These are phyloP conservation scores for Knufia fluminis DNA, from an alignment of 2,329 filamentous ascomycete genomes.

Conservation along the genomic window DNA sequence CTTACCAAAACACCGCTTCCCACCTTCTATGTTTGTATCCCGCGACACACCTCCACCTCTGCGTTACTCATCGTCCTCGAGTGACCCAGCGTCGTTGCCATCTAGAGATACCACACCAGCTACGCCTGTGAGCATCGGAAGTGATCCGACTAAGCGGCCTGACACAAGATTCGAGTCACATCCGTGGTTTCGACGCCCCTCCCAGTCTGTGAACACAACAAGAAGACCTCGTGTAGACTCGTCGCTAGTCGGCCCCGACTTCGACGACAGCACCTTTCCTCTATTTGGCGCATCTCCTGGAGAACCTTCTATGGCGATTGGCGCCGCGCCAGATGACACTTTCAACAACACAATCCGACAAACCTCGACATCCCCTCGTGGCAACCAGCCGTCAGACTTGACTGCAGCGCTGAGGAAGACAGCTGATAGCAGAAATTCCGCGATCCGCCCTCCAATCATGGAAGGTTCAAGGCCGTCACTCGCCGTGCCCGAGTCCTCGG, in stretches of 20 bases:
- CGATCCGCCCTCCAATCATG: conserved; percentile 12
- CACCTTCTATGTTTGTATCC: conserved; percentile 42
- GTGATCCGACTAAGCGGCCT: conserved; percentile 33
- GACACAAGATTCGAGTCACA: conserved; percentile 27
- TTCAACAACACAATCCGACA: conserved; percentile 43
- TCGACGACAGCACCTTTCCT: conserved; percentile 31
- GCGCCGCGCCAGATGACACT: conserved; percentile 47
- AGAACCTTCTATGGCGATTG: conserved; percentile 41
- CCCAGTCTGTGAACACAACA: conserved; percentile 30
- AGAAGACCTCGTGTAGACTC: conserved; percentile 32
- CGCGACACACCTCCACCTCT: conserved; percentile 43
- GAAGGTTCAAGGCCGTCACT: conserved; percentile 16
- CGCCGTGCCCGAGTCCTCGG: conserved; percentile 24
- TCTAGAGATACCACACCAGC: conserved; percentile 41
- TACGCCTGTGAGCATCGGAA: conserved; percentile 41
- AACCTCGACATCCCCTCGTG: conserved; percentile 50
- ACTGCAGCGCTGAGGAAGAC: conserved; percentile 51
- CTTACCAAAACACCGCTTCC: no score
- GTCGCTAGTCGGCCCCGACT: conserved; percentile 26
- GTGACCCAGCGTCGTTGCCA: conserved; percentile 40
- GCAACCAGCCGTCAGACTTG: conserved; percentile 53
- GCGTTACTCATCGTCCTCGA: conserved; percentile 42
- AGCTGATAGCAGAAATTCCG: conserved; percentile 31
- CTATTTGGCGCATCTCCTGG: conserved; percentile 31
- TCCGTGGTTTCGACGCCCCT: conserved; percentile 37